Evolutionary conservation across 495 filamentous ascomycete species (phyloP), one percentile per base, ranked within the genome.

Genomic region (Xylaria cubensis): DNA sequence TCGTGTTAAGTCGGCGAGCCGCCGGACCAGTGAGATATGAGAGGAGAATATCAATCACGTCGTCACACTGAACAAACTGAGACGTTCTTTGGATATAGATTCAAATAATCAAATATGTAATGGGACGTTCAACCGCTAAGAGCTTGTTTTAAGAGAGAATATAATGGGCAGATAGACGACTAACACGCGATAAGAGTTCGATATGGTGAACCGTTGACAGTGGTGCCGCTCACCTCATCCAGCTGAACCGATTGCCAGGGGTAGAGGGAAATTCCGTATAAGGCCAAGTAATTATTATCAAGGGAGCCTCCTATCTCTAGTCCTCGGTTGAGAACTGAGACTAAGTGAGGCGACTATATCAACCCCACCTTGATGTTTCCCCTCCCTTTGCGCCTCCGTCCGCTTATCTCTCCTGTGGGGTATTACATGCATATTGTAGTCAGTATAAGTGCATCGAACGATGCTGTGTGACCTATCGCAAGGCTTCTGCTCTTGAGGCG

Each of bases 321-420:
- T 48, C 26, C n/a, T 53, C 21, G 13, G 48, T 56, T 13, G 29
- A 15, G 29, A 32, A 9, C 36, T 29, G 26, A 42, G 32, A 65
- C 10, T 65, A 51, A 26, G 50, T 24, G 21, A 69, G 51, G 55
- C 24, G 36, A 29, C 39, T 69, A 42, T 70, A 53, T 42, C 46
- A 50, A 59, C 68, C 68, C 67, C 68, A 59, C 68, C 68, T 53
- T 63, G 34, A 39, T 26, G 36, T 15, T 51, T 63, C 58, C 67
- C 68, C 68, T 51, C 46, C 44, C 36, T 55, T 50, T 58, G 7
- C 26, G 24, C 29, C 26, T 46, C 5, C 15, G 41, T n/a, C 19
- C 19, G 56, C 68, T 70, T 70, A 70, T 70, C 68, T 70, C 17
- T 32, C 55, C n/a, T 46, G 67, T 69, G 67, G 66, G 51, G 66